Conservation (phyloP, 2,329 filamentous ascomycete species). For the Sclerotinia glacialis region DNA sequence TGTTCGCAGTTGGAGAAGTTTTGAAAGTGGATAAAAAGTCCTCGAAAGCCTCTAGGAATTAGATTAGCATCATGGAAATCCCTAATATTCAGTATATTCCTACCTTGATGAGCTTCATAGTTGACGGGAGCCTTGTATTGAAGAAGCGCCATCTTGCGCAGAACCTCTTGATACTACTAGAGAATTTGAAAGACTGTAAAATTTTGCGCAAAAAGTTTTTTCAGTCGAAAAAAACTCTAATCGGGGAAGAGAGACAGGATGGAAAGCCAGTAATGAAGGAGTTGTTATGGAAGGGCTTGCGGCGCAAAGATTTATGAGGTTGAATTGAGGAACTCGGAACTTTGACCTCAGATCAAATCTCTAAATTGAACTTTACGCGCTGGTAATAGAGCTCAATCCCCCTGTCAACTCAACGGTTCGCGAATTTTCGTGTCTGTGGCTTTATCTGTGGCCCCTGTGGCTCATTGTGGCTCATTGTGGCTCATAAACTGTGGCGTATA, state of each 20-base stretch:
- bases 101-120: conserved; percentile 83
- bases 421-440: conserved; percentile 19
- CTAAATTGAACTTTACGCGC: conserved; percentile 22
- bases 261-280: background rate
- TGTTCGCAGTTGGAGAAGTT: conserved; percentile 65
- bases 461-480: conserved; percentile 3
- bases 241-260: background rate
- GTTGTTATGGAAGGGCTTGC: conserved; percentile 12
- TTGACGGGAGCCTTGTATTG: conserved; percentile 76
- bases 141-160: conserved; percentile 69
- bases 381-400: conserved; percentile 7
- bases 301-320: conserved; percentile 18
- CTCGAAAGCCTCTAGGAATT: conserved; percentile 68
- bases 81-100: conserved; percentile 39
- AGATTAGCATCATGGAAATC: background rate
- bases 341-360: conserved; percentile 16
- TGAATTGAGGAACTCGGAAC: conserved; percentile 16
- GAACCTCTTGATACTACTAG: conserved; percentile 25
- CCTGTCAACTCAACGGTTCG: conserved; percentile 15
- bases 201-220: conserved; percentile 4
- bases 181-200: background rate
- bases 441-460: conserved; percentile 1
- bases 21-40: conserved; percentile 89
- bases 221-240: background rate
- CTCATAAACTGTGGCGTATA: background rate